Percentiles rank a stretch among this genome's conserved stretches.
Conservation (phyloP, 768 basidiomycete genomes). For the Boletus coccyginus region DNA sequence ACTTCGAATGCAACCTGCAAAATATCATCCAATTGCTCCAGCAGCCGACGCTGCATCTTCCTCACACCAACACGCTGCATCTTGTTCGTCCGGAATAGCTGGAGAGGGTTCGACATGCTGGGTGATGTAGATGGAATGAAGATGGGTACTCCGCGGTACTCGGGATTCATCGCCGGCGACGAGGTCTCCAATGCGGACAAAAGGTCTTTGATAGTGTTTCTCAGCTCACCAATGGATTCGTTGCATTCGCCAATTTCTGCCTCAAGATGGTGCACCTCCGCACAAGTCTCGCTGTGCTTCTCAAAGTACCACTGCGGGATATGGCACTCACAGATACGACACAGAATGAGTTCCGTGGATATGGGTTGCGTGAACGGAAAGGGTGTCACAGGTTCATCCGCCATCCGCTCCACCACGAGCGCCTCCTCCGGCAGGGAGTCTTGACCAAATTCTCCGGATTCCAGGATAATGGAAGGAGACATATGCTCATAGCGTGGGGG, state of each 20-base stretch:
- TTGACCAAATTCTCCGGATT: slow-evolving; percentile 41
- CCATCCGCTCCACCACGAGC: slow-evolving; percentile 36
- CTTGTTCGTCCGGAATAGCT: slow-evolving; percentile 72
- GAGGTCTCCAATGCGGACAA: slow-evolving; percentile 66
- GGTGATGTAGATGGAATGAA: slow-evolving; percentile 73
- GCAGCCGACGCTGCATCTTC: slow-evolving; percentile 74
- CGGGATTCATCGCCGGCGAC: slow-evolving; percentile 64
- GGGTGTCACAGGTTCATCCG: slow-evolving; percentile 53
- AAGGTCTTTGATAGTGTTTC: slow-evolving; percentile 82
- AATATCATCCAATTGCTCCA: slow-evolving; percentile 87
- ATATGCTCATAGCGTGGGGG: slow-evolving; percentile 67
- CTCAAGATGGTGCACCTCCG: slow-evolving; percentile 92
- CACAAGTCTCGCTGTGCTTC: slow-evolving; percentile 99
- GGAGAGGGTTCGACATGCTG: slow-evolving; percentile 68
- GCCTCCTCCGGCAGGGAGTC: slow-evolving; percentile 35
- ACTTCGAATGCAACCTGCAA: slow-evolving; percentile 77
- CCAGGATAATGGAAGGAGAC: slow-evolving; percentile 58
- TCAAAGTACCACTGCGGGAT: slow-evolving; percentile 99
- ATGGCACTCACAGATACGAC: slow-evolving; percentile 95
- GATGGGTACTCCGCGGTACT: slow-evolving; percentile 88
- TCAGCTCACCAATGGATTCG: slow-evolving; percentile 85
- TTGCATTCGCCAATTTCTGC: slow-evolving; percentile 93
- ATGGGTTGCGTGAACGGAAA: slow-evolving; percentile 80
- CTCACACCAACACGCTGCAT: slow-evolving; percentile 79
- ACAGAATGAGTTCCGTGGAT: slow-evolving; percentile 80